A percentile compares a stretch with the other conserved stretches of the same genome.
These are phyloP conservation scores for Fusarium aywerte DNA, from an alignment of 2,329 filamentous ascomycete genomes.

Conservation along the genomic window DNA sequence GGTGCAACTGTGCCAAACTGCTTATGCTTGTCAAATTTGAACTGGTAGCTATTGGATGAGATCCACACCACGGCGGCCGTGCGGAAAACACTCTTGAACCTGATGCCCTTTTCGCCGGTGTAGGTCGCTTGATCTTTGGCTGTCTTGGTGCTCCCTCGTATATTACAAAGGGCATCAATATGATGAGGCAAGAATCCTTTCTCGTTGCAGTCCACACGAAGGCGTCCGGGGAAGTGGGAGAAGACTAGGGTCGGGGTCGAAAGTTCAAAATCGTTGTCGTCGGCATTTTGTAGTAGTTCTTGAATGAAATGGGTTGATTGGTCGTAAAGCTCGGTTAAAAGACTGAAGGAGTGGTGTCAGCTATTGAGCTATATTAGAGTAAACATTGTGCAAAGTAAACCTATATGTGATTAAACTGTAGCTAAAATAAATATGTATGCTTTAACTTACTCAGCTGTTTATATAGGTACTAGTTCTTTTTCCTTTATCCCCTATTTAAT, in stretches of 20 bases:
- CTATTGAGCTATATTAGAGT: neutral
- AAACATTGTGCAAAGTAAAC: neutral
- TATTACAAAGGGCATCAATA: neutral
- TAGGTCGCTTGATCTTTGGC: too few species aligned
- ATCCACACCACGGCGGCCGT: neutral
- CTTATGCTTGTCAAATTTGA: neutral
- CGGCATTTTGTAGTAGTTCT: neutral
- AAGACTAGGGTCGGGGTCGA: neutral
- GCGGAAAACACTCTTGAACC: neutral
- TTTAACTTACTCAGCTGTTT: too few species aligned
- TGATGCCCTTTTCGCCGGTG: neutral
- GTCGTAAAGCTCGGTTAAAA: neutral
- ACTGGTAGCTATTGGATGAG: neutral
- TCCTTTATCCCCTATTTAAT: too few species aligned
- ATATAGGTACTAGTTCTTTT: too few species aligned
- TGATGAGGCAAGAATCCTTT: neutral
- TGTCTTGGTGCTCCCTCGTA: neutral
- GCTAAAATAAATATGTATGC: too few species aligned
- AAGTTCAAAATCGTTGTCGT: neutral
- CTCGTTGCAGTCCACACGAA: neutral
- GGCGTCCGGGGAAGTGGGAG: neutral
- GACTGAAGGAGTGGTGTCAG: neutral
- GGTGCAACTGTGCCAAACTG: neutral
- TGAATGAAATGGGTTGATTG: neutral
- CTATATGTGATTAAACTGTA: too few species aligned